A percentile compares a stretch with the other conserved stretches of the same genome.
phyloP scores from a whole-genome alignment of 1,139 yeast species.

The Pichia terricola region DNA sequence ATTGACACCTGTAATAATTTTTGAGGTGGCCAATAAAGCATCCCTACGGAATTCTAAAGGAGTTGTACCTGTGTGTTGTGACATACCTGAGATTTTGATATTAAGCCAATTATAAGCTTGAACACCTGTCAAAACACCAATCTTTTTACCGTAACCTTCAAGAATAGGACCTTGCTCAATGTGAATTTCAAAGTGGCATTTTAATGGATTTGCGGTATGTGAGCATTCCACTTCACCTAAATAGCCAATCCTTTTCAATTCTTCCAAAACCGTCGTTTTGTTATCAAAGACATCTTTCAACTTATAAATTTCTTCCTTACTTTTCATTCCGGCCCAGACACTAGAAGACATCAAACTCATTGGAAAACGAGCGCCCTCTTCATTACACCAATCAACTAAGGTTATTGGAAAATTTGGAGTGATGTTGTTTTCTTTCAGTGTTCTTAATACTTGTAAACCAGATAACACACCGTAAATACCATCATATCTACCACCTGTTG shows the following conservation, averaged over 20 bases:
- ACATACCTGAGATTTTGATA: constrained; percentile 45
- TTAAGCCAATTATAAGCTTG: constrained; percentile 61
- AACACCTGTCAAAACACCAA: constrained; percentile 59
- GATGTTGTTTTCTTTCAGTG: constrained; percentile 48
- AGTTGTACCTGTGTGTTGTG: constrained; percentile 69
- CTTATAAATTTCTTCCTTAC: constrained; percentile 39
- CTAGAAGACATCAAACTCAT: constrained; percentile 55
- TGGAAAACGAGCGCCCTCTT: constrained; percentile 73
- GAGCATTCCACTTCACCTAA: constrained; percentile 42
- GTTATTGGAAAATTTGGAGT: constrained; percentile 59
- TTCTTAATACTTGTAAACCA: constrained; percentile 57
- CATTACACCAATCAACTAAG: constrained; percentile 63
- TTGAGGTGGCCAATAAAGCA: constrained; percentile 49
- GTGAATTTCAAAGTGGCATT: constrained; percentile 65
- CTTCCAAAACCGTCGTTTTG: constrained; percentile 44
- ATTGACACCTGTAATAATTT: constrained; percentile 45
- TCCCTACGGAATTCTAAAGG: constrained; percentile 57
- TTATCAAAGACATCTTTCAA: constrained; percentile 45
- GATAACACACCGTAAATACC: constrained; percentile 62
- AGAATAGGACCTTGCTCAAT: constrained; percentile 71
- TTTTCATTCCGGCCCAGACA: constrained; percentile 51
- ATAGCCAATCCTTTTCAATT: constrained; percentile 54
- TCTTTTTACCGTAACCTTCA: constrained; percentile 43
- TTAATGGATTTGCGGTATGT: constrained; percentile 43
- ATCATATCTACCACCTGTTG: constrained; percentile 71